Evolutionary conservation across 306 rosid species (phyloP), one percentile per base, ranked within the genome.

Genomic region (Trifolium subterraneum): DNA sequence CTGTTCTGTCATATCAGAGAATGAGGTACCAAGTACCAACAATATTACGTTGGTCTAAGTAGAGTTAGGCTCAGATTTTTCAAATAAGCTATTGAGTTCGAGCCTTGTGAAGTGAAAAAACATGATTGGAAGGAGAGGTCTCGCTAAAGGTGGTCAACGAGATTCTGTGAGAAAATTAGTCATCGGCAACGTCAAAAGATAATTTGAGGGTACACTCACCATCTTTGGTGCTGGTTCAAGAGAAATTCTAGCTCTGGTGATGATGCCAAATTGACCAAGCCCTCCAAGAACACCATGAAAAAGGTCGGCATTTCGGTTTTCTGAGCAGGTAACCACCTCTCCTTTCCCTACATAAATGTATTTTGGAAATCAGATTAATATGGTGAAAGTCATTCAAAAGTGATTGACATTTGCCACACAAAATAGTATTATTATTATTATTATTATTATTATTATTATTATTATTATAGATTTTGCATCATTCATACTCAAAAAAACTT

Each of bases 221-320:
- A 79, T 82, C 80, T 75, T 88, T 15, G 93, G 97, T 69, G 99
- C 99, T 56, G 86, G 87, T 85, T 87, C 96, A 72, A 95, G 93
- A 72, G 96, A 84, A 79, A 95, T 92, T 62, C 92, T 85, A 23
- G 99, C 99, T 72, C 82, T 79, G 65, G 98, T 88, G 60, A 95
- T 92, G 88, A 95, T 85, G 76, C 97, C 99, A 74, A 95, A 95
- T 79, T 95, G 99, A 56, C 99, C 99, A 22, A 95, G 96, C 51
- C 99, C 99, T 74, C 99, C 99, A 52, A 92, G 90, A 70, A 87
- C 98, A 58, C 88, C 90, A 72, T 87, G 44, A 69, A 90, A 95
- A 76, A 95, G 97, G 58, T 95, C 98, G 22, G 88, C 79, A 80
- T 86, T 85, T 67, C 83, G 79, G 78, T 84, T 83, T 64, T 72